Evolutionary conservation across 2,329 filamentous ascomycete species (phyloP), one percentile per base, ranked within the genome.

Genomic region (Diaporthe capsici): DNA sequence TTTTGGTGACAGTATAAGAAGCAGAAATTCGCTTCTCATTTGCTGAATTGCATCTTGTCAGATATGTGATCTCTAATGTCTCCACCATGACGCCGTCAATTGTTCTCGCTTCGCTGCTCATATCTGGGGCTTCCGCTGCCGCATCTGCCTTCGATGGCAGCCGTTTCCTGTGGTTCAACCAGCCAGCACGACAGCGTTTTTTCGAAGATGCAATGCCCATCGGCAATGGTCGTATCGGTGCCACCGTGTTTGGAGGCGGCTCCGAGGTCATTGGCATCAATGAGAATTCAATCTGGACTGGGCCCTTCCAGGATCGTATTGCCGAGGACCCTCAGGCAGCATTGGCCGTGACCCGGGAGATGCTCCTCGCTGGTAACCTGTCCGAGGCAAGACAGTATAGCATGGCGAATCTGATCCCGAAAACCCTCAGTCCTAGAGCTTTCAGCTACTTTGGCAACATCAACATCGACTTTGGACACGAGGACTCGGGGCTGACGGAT

Each of bases 261-360:
- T 39, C 58, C 10, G 37, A 73, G 28, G 71, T 73, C 10, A 20
- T 73, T 13, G 55, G 71, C 25, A 47, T 73, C 42, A 73, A 73
- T 22, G 71, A 73, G 39, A 51, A 73, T 20, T 73, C 71, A 15
- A 73, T 73, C 39, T 73, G 71, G 55, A 63, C 55, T 15, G 71
- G 71, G 8, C 58, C 58, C 4, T 49, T 60, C 53, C 61, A 67
- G 61, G 42, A 73, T 31, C 71, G 71, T 3, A 51, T 67, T 28
- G 49, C 58, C 12, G 28, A 34, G 9, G 47, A 67, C 55, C 55
- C 71, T 2, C 42, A 51, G n/a, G 20, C 42, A 42, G 28, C 55
- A 8, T 10, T 73, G 44, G 28, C 55, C 9, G 61, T 49, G 9
- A 67, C 61, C 5, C 15, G 61, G 12, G 42, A 34, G 44, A 34